Conservation (phyloP, 495 filamentous ascomycete genomes). For the Schizothecium vesticola region DNA sequence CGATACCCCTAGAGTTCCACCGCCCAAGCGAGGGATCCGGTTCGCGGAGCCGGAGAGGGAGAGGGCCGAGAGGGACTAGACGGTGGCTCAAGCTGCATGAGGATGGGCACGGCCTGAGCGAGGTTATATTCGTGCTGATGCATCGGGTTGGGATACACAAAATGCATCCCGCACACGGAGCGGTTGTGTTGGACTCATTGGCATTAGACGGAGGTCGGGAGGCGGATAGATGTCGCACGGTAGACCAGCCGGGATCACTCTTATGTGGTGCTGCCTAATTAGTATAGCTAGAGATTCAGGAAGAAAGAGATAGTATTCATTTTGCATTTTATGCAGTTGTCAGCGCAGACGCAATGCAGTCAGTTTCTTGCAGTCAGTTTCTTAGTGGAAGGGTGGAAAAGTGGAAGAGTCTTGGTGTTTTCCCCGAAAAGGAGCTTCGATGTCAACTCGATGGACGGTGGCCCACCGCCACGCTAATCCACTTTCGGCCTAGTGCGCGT, state of each 20-base stretch:
- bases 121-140: not conserved
- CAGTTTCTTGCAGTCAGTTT: not conserved
- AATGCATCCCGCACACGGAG: not conserved
- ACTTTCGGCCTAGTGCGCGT: not conserved
- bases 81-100: not conserved
- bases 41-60: slow-evolving; percentile 38
- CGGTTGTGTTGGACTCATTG: not conserved
- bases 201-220: not conserved
- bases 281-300: not conserved
- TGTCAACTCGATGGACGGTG: not conserved
- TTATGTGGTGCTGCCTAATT: not conserved
- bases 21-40: slow-evolving; percentile 37
- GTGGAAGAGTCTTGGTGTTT: not conserved
- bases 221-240: not conserved
- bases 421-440: not conserved
- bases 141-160: not conserved
- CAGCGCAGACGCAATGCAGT: no score
- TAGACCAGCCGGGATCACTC: not conserved
- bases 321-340: not conserved
- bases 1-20: slow-evolving; percentile 46
- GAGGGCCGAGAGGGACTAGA: slow-evolving; percentile 3
- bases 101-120: not conserved
- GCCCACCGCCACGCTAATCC: not conserved
- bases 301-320: not conserved
- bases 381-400: not conserved